Evolutionary conservation across 108 stramenopile species (phyloP).

Genomic region (Chaetoceros muelleri): DNA sequence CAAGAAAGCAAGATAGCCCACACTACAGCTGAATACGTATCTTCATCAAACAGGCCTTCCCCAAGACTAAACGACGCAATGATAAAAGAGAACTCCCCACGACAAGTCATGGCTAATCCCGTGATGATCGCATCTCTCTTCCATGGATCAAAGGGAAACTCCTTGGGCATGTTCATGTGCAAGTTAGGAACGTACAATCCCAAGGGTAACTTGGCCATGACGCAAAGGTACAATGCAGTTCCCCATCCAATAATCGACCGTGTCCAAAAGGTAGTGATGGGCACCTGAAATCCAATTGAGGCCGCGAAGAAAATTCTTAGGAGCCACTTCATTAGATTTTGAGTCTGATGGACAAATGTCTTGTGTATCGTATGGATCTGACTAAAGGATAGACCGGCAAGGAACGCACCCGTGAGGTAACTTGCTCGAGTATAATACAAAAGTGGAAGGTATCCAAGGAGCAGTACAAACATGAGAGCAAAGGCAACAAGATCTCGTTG

Average conservation of each 20-base stretch:
- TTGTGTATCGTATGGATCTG: constrained; percentile 29
- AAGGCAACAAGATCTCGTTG: constrained; percentile 20
- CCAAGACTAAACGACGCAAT: constrained; percentile 35
- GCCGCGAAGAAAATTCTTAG: constrained; percentile 48
- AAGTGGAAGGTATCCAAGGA: constrained; percentile 45
- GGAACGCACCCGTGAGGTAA: constrained; percentile 48
- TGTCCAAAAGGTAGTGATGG: constrained; percentile 14
- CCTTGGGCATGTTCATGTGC: constrained; percentile 9
- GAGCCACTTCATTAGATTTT: constrained; percentile 31
- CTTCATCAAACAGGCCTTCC: constrained; percentile 23
- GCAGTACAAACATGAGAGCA: constrained; percentile 32
- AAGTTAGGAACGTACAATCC: constrained; percentile 17
- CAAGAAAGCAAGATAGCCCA: constrained; percentile 27
- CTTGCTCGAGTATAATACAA: constrained; percentile 40
- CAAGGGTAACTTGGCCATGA: constrained; percentile 13
- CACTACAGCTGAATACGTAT: constrained; percentile 25
- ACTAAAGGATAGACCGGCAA: constrained; percentile 51
- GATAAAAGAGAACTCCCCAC: constrained; percentile 39
- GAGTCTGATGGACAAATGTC: constrained; percentile 22
- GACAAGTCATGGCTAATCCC: constrained; percentile 28
- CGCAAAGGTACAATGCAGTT: constrained; percentile 16
- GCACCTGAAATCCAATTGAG: constrained; percentile 35
- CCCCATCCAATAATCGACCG: constrained; percentile 26
- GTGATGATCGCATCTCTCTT: constrained; percentile 21
- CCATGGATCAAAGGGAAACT: constrained; percentile 15